Percentiles rank a stretch among this genome's conserved stretches.
These are phyloP conservation scores for Haplosporangium sp. DNA, from an alignment of 371 early-diverging fungal species.

Conservation along the genomic window DNA sequence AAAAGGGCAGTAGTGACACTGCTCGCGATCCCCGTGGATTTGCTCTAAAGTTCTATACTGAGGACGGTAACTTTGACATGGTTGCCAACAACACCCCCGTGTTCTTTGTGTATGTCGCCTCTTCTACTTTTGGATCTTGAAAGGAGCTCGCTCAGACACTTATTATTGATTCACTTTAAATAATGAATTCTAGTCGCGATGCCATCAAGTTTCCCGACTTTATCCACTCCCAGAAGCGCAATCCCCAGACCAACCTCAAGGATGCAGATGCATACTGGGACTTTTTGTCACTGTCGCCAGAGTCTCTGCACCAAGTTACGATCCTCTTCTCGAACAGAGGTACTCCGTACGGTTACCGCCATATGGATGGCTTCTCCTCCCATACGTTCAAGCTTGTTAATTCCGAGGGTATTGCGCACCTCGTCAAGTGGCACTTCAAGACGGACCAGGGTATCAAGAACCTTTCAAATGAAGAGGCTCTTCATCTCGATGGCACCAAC, in stretches of 20 bases:
- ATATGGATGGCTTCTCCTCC: constrained; percentile 83
- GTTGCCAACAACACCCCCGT: constrained; percentile 76
- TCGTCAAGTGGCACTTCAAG: constrained; percentile 91
- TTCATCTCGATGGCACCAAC: constrained; percentile 66
- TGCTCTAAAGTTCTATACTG: constrained; percentile 76
- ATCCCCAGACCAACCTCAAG: constrained; percentile 76
- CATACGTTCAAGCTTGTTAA: constrained; percentile 85
- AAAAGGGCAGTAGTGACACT: constrained; percentile 80
- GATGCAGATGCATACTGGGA: constrained; percentile 73
- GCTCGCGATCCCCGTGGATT: constrained; percentile 83
- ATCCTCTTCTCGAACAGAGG: constrained; percentile 86
- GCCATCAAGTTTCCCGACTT: constrained; percentile 88
- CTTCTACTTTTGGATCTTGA: not conserved
- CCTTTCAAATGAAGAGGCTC: constrained; percentile 72
- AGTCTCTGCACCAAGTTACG: constrained; percentile 83
- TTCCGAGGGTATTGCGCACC: constrained; percentile 71
- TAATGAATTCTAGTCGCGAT: constrained; percentile 64
- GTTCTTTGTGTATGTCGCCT: constrained; percentile 60
- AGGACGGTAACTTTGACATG: constrained; percentile 78
- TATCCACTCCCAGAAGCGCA: constrained; percentile 86
- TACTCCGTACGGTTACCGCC: constrained; percentile 82
- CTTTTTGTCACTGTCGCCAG: constrained; percentile 81
- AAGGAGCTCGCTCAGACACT: constrained; percentile 56
- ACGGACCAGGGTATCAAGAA: constrained; percentile 85
- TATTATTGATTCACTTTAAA: constrained; percentile 58